Conservation (phyloP, 2,329 filamentous ascomycete genomes). For the Daldinia sp. region DNA sequence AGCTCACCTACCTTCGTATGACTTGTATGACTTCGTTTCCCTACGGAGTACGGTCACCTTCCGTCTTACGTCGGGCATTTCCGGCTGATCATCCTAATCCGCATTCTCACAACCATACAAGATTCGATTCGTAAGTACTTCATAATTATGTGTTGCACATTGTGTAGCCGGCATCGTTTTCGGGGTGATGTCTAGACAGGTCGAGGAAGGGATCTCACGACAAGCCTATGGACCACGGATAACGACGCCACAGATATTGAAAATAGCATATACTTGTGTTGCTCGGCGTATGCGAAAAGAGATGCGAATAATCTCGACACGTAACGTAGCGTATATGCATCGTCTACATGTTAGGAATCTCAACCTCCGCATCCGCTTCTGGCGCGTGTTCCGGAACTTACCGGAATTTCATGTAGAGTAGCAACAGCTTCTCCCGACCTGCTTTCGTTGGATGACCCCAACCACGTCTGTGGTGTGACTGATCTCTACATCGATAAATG, state of each 20-base stretch:
- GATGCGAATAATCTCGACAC: slow-evolving; percentile 8
- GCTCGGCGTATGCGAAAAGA: too few species aligned
- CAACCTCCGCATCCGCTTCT: slow-evolving; percentile 16
- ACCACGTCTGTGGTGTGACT: slow-evolving; percentile 20
- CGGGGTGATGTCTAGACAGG: not conserved
- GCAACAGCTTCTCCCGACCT: slow-evolving; percentile 11
- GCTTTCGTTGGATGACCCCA: slow-evolving; percentile 12
- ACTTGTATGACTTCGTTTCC: too few species aligned
- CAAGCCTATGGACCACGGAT: too few species aligned
- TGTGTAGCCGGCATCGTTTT: not conserved
- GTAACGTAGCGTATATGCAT: not conserved
- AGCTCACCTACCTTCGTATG: too few species aligned
- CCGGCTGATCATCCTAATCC: slow-evolving; percentile 17
- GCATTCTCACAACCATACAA: not conserved
- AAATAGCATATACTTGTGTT: too few species aligned
- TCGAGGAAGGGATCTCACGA: not conserved
- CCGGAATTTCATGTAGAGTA: slow-evolving; percentile 16
- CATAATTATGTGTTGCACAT: slow-evolving; percentile 13
- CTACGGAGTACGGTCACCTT: not conserved
- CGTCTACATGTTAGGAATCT: too few species aligned
- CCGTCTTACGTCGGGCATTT: slow-evolving; percentile 19
- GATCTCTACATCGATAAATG: not conserved
- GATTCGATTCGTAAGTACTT: slow-evolving; percentile 29
- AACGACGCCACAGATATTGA: too few species aligned
- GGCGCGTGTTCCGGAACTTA: slow-evolving; percentile 17